Base-by-base conservation (phyloP, 257 asterid species). In the Solanum habrochaites region DNA sequence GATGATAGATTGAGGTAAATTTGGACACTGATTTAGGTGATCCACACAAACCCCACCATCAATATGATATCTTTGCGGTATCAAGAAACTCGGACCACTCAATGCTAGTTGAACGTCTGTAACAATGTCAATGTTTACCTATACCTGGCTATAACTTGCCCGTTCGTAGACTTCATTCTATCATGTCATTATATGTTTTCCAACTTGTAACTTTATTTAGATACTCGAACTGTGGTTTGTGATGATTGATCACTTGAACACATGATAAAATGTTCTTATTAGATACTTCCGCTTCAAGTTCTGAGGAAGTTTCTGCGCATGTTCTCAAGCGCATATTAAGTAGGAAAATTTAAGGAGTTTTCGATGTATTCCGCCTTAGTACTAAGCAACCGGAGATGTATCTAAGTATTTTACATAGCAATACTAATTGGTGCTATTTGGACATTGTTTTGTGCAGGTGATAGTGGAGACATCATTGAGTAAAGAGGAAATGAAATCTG, bases 401-500 rank as follows among this genome's bases (percentile, higher is more conserved):
- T 37, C 35, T 20, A n/a, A 32, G 0, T 56, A 7, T 21, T 32
- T 37, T 75, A 13, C 8, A 39, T 27, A n/a, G 2, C 35, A 18
- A 5, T 66, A 11, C 86, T 86, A 42, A 72, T 85, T 5, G 75
- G 10, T 83, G 80, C 27, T 3, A 62, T 37, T 14, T 64, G 86
- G 7, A 43, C 45, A 42, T 88, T 71, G 20, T 64, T 86, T 86
- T 81, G 67, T 74, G 56, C 96, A 96, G 98, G 94, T 96, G 47
- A 90, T 96, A 43, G 98, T 96, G 83, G 91, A 92, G 83, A 92
- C 99, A 69, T 88, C 93, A 35, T 88, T 96, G 91, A 87, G 91
- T 87, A 94, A 96, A 88, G 98, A 95, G 87, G 98, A 96, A 90
- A 85, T 96, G 91, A 95, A 92, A 91, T 91, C 94, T 80, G 96